Evolutionary conservation across 2,329 filamentous ascomycete species (phyloP), one percentile per base, ranked within the genome.

Genomic region (Diaporthe helianthi): DNA sequence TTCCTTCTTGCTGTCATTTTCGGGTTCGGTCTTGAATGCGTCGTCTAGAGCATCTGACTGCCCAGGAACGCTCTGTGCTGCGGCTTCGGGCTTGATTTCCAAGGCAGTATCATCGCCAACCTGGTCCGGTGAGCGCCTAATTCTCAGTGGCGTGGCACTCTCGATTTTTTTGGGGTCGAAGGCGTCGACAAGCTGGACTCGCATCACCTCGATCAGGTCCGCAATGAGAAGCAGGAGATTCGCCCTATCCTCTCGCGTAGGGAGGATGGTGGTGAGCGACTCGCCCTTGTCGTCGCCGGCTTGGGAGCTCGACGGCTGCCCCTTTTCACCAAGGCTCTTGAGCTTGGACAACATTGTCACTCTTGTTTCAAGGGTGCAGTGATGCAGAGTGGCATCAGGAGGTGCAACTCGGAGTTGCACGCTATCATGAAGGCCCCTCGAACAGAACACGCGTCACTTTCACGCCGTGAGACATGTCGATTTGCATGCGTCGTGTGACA

Each of bases 261-360:
- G 66, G 17, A 74, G 67, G 19, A 74, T 58, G 4, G 73, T 74
- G 31, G 61, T 68, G 41, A 74, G 72, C 36, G 73, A 74, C 58
- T 74, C 68, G n/a, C 69, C 71, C 36, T 72, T 41, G 29, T 64
- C 36, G 13, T 64, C 24, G 64, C 29, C 53, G 22, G 63, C 31
- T 26, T 47, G 47, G 31, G 53, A 13, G 19, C 33, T 36, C 17
- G 65, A 38, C 26, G 41, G 61, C 36, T 69, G 65, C 49, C 55
- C 67, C 41, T 54, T 65, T n/a, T 69, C 69, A 15, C 52, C 33
- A 13, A 69, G 67, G 58, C 51, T 64, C 46, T 68, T 69, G 36
- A 72, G 54, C 47, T 64, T 72, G 51, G 63, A 58, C 29, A 72
- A 68, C 71, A 72, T 72, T 1, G 26, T 64, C 29, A 38, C 29